Evolutionary conservation across 163 green algal genomes (phyloP), one percentile per base, ranked within the genome.

Genomic region (Volvox carteri): DNA sequence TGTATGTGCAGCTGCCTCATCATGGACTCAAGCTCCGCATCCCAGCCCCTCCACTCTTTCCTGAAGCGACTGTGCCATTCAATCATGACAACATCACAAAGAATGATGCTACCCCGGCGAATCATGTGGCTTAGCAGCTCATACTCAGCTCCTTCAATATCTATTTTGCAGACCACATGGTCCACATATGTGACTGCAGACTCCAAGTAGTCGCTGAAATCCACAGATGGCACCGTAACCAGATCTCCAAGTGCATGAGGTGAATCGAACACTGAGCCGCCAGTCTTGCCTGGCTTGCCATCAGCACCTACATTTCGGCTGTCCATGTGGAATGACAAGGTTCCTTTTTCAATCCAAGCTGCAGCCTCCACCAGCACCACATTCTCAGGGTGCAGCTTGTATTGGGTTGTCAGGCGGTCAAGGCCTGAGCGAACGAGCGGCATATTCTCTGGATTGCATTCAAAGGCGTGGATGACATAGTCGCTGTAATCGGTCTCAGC

Each of bases 371-470:
- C 54, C 54, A 65, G 54, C 28, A 65, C 54, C 54, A 65, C 54
- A 7, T 65, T 7, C 7, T 65, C 54, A 12, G 54, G 54, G 19
- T 4, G 54, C 19, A 65, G 54, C 4, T 11, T 65, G 8, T 65
- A 65, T 23, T 65, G 3, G 54, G 7, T 23, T 23, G 5, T 25
- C 2, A 65, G 7, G 54, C 54, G 54, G 7, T 11, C 7, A 65
- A 65, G 54, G 8, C 54, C 54, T 2, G 4, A 7, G 25, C 7
- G 4, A 8, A 65, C 7, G 7, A 65, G 54, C 5, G 54, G 5
- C 54, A 65, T 65, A 44, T 83, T 83, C 12, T 83, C 74, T 14
- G 74, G 74, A 44, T 83, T 83, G 46, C 74, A 67, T 44, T 83
- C 74, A 19, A 83, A 68, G 21, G 46, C 46, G 37, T 83, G 48